Evolutionary conservation across 1,284 basidiomycete species (phyloP), one percentile per base, ranked within the genome.

Genomic region (Cryptococcus jaspeensis): DNA sequence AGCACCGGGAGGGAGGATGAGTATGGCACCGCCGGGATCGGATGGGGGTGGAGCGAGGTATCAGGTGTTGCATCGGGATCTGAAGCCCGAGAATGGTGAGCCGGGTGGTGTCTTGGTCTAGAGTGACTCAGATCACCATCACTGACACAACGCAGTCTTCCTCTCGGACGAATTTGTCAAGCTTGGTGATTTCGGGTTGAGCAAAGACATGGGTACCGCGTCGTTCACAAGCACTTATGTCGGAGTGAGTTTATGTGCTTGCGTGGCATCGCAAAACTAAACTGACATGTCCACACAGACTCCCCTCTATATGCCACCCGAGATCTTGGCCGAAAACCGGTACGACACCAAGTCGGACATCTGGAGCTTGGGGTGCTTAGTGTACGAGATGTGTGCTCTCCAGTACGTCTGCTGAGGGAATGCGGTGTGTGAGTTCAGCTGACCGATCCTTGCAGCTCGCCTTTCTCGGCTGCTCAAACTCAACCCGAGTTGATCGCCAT

Each of bases 301-400:
- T 9, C 95, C 95, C 2, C 94, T 97, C 70, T 98, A 99, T 79
- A 98, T 99, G 94, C 94, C 92, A 1, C 94, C 95, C 0, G 94
- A 98, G 77, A 83, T 98, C 22, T 92, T 97, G 81, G 90, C 92
- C 75, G 93, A 96, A 70, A 92, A 91, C 72, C 86, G 89, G 6
- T 99, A 99, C 77, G 95, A 98, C 78, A 89, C 90, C 20, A 98
- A 97, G 79, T 93, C 90, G 0, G 94, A 99, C 71, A 96, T 99
- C 50, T 99, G 95, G 95, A 94, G 92, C 12, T 83, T 98, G 37
- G 95, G 94, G 1, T 99, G 95, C 76, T 82, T 98, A 41, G 90
- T 97, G 39, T 98, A 90, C 74, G 94, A 98, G 78, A 84, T 98
- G 50, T 97, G 94, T 66, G 91, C 94, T 0, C 81, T 92, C 52